phyloP scores from a whole-genome alignment of 2,329 filamentous ascomycete species.

The Cercospora sojina region DNA sequence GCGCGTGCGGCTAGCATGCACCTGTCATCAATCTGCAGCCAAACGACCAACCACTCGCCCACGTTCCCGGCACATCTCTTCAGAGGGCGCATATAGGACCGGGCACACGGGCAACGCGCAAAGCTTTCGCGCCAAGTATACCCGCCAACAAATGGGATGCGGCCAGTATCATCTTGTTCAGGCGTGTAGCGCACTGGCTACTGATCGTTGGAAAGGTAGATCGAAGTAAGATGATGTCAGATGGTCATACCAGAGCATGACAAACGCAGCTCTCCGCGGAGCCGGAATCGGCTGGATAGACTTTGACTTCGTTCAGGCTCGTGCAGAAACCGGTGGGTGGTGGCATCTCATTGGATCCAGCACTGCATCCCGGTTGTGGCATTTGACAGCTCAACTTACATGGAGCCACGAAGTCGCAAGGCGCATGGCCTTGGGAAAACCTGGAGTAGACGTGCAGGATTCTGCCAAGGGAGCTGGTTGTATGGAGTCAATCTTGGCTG shows the following conservation, averaged over 20 bases:
- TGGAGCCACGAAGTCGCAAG: background rate
- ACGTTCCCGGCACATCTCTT: background rate
- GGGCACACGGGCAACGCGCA: background rate
- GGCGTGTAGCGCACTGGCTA: background rate
- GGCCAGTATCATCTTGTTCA: background rate
- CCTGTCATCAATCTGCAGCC: background rate
- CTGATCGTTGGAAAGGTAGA: background rate
- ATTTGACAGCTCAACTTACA: background rate
- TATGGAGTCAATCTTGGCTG: background rate
- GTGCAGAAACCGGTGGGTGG: background rate
- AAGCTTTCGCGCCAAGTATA: background rate
- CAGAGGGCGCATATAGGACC: background rate
- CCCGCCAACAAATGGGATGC: background rate
- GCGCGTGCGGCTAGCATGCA: background rate
- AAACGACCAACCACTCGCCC: background rate
- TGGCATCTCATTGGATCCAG: background rate
- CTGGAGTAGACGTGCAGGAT: background rate
- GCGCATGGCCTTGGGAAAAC: background rate
- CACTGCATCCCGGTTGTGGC: background rate
- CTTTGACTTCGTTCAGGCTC: background rate
- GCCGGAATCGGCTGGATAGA: background rate
- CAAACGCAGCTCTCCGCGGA: background rate
- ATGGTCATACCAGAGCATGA: background rate
- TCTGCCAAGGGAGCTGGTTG: background rate
- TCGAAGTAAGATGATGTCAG: slow-evolving; percentile 3